phyloP scores from a whole-genome alignment of 352 stramenopile genomes.

The Peronospora belbahrii region DNA sequence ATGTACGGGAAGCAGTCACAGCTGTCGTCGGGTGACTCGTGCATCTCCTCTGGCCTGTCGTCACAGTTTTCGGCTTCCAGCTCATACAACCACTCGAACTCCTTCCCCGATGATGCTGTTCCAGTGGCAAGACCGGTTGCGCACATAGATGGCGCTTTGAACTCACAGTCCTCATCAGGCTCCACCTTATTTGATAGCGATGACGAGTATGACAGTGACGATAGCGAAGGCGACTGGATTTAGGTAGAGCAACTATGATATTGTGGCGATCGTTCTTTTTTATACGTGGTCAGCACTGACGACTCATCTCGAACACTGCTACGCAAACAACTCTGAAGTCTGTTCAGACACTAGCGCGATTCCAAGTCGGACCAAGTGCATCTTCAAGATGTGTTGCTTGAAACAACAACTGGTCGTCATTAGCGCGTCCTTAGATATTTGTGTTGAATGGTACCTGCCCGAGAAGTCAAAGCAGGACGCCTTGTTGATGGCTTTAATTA shows the following conservation, averaged over 20 bases:
- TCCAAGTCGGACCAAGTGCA: constrained; percentile 8
- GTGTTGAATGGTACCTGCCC: constrained; percentile 10
- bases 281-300: constrained; percentile 1
- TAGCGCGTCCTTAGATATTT: constrained; percentile 5
- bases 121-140: constrained; percentile 12
- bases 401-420: neutral
- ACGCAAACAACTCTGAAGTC: neutral
- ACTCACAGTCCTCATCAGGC: constrained; percentile 16
- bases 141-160: constrained; percentile 11
- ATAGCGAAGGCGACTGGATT: constrained; percentile 76
- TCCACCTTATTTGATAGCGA: constrained; percentile 49
- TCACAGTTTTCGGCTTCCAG: constrained; percentile 16
- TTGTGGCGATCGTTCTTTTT: neutral
- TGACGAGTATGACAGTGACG: constrained; percentile 46
- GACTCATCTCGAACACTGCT: constrained; percentile 2
- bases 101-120: constrained; percentile 21
- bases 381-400: neutral
- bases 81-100: constrained; percentile 26
- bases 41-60: constrained; percentile 22
- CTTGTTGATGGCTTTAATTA: constrained; percentile 13
- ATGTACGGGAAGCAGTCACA: constrained; percentile 32
- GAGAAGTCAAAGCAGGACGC: constrained; percentile 4
- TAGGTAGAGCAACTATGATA: constrained; percentile 16
- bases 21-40: constrained; percentile 27
- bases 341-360: constrained; percentile 8